These are phyloP conservation scores for Myrica gale DNA, from an alignment of 306 rosid genomes.

Conservation along the genomic window DNA sequence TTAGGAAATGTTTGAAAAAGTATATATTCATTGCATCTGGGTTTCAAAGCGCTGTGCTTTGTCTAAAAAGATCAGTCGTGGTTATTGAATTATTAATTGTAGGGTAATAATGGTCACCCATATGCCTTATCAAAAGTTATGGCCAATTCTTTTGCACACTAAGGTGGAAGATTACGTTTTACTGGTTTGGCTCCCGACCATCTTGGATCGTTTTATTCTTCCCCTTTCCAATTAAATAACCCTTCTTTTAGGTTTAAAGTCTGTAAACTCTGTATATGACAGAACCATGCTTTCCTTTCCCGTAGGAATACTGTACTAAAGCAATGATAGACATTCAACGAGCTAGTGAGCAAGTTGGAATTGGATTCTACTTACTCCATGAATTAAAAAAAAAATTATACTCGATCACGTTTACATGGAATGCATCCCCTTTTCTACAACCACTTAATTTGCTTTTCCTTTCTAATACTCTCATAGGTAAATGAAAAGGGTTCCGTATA, in stretches of 20 bases:
- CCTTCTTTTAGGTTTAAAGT: neutral
- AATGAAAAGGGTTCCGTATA: neutral
- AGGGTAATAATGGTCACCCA: neutral
- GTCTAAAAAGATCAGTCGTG: too few species aligned
- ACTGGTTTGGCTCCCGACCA: neutral
- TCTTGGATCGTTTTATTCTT: neutral
- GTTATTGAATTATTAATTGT: too few species aligned
- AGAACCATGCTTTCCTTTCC: neutral
- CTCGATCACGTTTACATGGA: neutral
- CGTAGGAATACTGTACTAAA: neutral
- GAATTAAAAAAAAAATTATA: neutral
- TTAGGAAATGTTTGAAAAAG: too few species aligned
- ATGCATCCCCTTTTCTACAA: neutral
- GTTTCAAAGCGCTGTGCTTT: too few species aligned
- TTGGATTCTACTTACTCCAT: neutral
- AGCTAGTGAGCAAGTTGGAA: neutral
- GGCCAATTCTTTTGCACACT: neutral
- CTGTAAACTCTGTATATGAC: neutral
- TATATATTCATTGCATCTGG: too few species aligned
- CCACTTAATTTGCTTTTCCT: neutral
- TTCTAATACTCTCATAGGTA: neutral
- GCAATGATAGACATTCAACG: neutral
- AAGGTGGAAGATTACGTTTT: neutral
- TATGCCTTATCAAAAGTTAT: neutral
- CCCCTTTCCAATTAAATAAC: neutral